Conservation (phyloP, 2,329 filamentous ascomycete genomes). For the Trichoderma harzianum region DNA sequence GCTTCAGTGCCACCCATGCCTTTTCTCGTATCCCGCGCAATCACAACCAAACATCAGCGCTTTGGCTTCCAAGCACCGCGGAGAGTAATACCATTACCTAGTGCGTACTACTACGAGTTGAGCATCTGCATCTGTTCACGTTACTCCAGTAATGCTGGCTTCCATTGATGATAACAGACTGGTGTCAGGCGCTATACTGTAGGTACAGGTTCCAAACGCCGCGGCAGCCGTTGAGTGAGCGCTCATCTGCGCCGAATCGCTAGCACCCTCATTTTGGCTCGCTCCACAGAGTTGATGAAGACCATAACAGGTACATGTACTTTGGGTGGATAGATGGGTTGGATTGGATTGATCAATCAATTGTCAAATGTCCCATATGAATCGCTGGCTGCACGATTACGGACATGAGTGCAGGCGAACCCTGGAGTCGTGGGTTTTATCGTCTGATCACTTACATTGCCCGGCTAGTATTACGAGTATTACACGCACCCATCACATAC, state of each 20-base stretch:
- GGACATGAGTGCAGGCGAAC: background rate
- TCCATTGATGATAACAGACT: background rate
- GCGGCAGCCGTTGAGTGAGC: slow-evolving; percentile 3
- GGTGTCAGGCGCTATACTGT: background rate
- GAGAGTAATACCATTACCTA: background rate
- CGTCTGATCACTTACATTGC: background rate
- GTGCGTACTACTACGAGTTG: background rate
- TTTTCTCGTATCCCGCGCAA: background rate
- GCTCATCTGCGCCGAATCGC: slow-evolving; percentile 13
- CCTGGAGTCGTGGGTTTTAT: background rate
- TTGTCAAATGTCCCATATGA: background rate
- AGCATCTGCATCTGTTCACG: background rate
- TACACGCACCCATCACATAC: background rate
- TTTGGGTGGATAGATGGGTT: background rate
- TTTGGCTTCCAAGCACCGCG: background rate
- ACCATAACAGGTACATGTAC: background rate
- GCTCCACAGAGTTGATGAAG: background rate
- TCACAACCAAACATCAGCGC: background rate
- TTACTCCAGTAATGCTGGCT: background rate
- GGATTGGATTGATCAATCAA: background rate
- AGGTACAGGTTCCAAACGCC: background rate
- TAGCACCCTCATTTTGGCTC: slow-evolving; percentile 1
- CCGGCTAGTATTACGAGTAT: background rate
- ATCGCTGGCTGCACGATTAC: background rate
- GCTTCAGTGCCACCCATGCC: background rate